Base-by-base conservation (phyloP, 2,329 filamentous ascomycete species). In the Tolypocladium amazonense region DNA sequence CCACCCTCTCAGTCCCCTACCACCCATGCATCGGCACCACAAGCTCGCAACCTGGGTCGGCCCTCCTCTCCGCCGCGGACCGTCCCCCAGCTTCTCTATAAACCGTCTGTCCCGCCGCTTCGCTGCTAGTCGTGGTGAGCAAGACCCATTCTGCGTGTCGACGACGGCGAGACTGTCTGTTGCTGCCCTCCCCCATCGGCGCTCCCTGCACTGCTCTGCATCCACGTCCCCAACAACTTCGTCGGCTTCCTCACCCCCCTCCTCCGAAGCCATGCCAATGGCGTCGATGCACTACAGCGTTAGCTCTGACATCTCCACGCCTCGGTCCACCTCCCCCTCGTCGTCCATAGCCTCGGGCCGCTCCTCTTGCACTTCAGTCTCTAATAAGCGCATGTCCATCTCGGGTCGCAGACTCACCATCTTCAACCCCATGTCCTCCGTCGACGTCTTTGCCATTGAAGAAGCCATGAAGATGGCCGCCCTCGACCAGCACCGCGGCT, bases 401-500 rank as follows among this genome's bases (percentile, higher is more conserved):
- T 81, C 77, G 61, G 74, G 76, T 68, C 77, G 80, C 65, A 77
- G 78, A 61, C 75, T 81, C 64, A 79, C 79, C 58, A 72, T 77
- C 63, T 75, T 80, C 63, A 82, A 84, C 68, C 81, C 81, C 64
- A 77, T 84, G 76, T 79, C 80, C 64, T 74, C 79, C 58, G 74
- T 86, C 69, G 81, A 87, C 70, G 74, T 85, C 61, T 64, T 75
- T 52, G 78, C 80, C 65, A 81, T 86, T 63, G 80, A 85, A 74
- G 76, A 83, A 66, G 75, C 78, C 64, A 83, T 87, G 80, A 84
- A 81, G 68, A 79, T 82, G 76, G 77, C 83, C 59, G 74, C 79
- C 59, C 79, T 86, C 57, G 83, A 87, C 67, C 79, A 83, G 63
- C 77, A 85, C 64, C 78, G 81, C 65, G 84, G 84, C 62, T 87